A percentile compares a stretch with the other conserved stretches of the same genome.
Evolutionary conservation across 2,329 filamentous ascomycete species (phyloP).

Genomic region (Coniochaeta ligniaria): DNA sequence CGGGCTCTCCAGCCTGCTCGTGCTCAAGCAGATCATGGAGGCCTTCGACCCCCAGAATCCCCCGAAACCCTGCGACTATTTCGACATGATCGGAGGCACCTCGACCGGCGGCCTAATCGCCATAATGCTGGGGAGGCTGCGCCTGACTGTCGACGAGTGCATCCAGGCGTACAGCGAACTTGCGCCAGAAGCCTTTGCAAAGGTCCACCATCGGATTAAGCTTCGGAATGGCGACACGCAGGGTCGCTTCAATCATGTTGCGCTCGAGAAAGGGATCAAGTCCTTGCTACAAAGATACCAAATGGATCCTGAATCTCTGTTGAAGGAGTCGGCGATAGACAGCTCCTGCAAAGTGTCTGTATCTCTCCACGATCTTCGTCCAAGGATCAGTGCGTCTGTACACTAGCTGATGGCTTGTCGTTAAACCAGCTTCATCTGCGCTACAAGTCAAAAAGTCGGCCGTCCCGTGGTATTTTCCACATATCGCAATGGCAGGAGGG

Average conservation of each 20-base stretch:
- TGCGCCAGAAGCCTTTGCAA: conserved; percentile 11
- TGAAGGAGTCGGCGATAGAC: neutral
- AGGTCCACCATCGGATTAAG: conserved; percentile 10
- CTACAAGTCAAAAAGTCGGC: neutral
- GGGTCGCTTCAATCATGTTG: conserved; percentile 10
- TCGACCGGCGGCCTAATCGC: conserved; percentile 22
- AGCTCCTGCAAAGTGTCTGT: conserved; percentile 4
- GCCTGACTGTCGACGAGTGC: conserved; percentile 30
- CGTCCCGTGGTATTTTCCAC: neutral
- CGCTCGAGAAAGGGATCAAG: conserved; percentile 11
- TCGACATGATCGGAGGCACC: conserved; percentile 10
- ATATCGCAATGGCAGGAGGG: conserved; percentile 9
- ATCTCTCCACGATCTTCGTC: conserved; percentile 6
- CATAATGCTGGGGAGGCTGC: conserved; percentile 34
- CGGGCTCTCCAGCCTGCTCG: neutral
- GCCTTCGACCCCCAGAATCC: neutral
- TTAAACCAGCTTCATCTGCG: neutral
- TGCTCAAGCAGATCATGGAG: neutral
- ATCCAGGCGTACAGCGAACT: conserved; percentile 24
- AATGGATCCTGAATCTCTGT: conserved; percentile 1
- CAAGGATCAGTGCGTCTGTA: neutral
- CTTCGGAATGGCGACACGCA: conserved; percentile 10
- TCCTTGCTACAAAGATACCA: conserved; percentile 1
- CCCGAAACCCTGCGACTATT: conserved; percentile 6
- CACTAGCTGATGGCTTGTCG: neutral